These are phyloP conservation scores for Mortierella polycephala DNA, from an alignment of 371 early-diverging fungal genomes.

Conservation along the genomic window DNA sequence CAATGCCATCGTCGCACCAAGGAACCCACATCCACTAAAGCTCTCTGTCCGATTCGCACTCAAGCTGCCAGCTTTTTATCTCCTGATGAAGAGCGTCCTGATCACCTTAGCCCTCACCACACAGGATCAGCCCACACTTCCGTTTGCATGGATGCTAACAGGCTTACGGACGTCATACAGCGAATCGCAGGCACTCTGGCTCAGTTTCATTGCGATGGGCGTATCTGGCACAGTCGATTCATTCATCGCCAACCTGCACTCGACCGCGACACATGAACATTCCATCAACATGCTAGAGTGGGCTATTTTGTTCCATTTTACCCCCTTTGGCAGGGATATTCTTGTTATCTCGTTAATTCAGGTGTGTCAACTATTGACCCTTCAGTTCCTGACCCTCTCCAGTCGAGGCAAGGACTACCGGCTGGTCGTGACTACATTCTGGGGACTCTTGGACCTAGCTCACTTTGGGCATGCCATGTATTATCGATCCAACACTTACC, in stretches of 20 bases:
- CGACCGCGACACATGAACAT: slow-evolving; percentile 29
- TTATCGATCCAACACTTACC: slow-evolving; percentile 38
- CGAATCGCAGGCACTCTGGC: slow-evolving; percentile 51
- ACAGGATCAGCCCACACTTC: slow-evolving; percentile 13
- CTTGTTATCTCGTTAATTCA: slow-evolving; percentile 52
- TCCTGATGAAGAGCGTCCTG: slow-evolving; percentile 44
- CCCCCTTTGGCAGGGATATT: slow-evolving; percentile 50
- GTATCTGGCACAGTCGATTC: slow-evolving; percentile 45
- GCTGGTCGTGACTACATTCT: slow-evolving; percentile 51
- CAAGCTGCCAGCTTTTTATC: slow-evolving; percentile 48
- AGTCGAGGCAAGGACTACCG: slow-evolving; percentile 41
- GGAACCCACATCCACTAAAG: slow-evolving; percentile 50
- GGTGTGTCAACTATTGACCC: slow-evolving; percentile 45
- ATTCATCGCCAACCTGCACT: slow-evolving; percentile 45
- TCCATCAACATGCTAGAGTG: slow-evolving; percentile 54
- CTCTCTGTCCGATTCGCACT: slow-evolving; percentile 51
- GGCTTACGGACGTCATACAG: slow-evolving; percentile 20
- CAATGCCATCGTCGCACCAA: slow-evolving; percentile 55
- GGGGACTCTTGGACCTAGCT: slow-evolving; percentile 43
- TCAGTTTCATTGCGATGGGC: slow-evolving; percentile 55
- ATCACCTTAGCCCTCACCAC: slow-evolving; percentile 36
- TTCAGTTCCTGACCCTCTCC: slow-evolving; percentile 42
- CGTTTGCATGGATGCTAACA: slow-evolving; percentile 22
- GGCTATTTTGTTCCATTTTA: slow-evolving; percentile 54
- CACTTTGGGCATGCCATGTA: slow-evolving; percentile 52